Evolutionary conservation across 108 stramenopile genomes (phyloP), one percentile per base, ranked within the genome.

Genomic region (Schizochytrium sp.): DNA sequence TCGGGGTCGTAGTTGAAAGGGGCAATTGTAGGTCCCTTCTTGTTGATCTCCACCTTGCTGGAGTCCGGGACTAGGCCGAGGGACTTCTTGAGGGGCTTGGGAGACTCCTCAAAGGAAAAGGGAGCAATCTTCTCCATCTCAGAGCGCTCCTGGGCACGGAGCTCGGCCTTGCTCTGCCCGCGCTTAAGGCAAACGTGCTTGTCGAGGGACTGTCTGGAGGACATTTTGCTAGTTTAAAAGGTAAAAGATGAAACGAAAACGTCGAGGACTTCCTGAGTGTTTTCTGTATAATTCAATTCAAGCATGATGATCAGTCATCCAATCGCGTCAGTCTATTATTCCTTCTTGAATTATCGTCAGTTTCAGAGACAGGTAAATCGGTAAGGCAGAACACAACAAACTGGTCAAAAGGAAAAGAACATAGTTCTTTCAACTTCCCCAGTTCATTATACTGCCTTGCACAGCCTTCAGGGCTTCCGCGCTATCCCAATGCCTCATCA

Each of bases 171-270:
- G 50, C 50, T 55, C 2, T 83, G 4, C n/a, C 76, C 76, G 76
- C 76, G 76, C 76, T 83, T 83, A 47, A 83, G 47, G 76, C 76
- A 83, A 47, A 83, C 76, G 53, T 83, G 76, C 50, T 83, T 83
- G 76, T 83, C 76, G 2, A 55, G 76, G 0, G 76, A 83, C 47
- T 49, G 19, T 8, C 76, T 46, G 15, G 10, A 44, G 64, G 64
- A 69, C 19, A 38, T 69, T 38, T 38, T 28, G 19, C 12, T 69
- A 0, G 12, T 69, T 7, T 44, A 8, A 7, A 7, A 12, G 12
- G 12, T 7, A 7, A 44, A 13, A 8, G 12, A 8, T 0, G 64
- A 15, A 7, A n/a, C 59, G 2, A 60, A 60, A n/a, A 60, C 17
- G 19, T 60, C 19, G 19, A n/a, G 17, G 59, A 17, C 19, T n/a